These are phyloP conservation scores for Solanum hybrid DNA, from an alignment of 305 asterid genomes.

Conservation along the genomic window DNA sequence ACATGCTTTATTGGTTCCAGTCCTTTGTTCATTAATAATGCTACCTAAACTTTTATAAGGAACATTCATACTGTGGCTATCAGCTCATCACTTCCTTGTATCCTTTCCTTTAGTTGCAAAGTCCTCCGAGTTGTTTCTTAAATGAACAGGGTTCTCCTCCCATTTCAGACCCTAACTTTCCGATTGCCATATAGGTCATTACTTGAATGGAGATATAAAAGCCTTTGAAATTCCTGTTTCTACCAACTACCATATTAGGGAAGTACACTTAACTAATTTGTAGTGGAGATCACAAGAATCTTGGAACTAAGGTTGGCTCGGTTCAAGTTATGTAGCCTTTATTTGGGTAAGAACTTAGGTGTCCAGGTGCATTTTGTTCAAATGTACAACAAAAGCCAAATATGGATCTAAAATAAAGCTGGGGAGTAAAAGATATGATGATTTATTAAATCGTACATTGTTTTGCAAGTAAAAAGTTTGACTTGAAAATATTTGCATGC, in stretches of 20 bases:
- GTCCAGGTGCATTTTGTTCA: background rate
- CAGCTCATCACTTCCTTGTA: background rate
- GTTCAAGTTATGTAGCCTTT: background rate
- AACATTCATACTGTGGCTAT: background rate
- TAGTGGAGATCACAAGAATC: background rate
- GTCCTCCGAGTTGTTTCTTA: background rate
- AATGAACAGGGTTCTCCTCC: background rate
- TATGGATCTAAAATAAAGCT: background rate
- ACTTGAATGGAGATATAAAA: background rate
- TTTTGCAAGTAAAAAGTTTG: background rate
- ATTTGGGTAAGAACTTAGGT: background rate
- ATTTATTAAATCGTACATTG: background rate
- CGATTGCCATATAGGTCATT: background rate
- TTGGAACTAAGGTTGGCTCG: background rate
- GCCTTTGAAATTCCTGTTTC: background rate
- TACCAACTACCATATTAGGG: background rate
- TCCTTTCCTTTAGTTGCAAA: background rate
- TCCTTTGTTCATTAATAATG: background rate
- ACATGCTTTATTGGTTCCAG: background rate
- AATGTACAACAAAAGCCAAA: background rate
- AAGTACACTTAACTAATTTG: background rate
- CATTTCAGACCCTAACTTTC: background rate
- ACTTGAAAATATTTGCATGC: constrained; percentile 21
- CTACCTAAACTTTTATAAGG: background rate
- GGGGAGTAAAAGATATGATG: background rate